Evolutionary conservation across 176 grass and related monocot genomes (phyloP).

Genomic region (Oryza australiensis): DNA sequence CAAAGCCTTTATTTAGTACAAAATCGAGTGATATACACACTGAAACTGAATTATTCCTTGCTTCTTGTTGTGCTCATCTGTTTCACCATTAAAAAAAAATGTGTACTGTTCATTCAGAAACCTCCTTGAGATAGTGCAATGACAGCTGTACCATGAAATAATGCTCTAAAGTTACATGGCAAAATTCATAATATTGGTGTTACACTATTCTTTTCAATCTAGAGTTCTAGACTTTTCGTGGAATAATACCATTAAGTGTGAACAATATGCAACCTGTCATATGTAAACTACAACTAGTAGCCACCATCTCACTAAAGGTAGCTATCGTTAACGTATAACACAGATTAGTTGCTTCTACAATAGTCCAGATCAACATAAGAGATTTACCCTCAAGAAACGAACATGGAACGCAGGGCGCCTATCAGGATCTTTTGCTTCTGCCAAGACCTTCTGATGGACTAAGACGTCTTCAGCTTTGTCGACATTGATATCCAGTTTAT

Average conservation of each 20-base stretch:
- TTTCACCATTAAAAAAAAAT: not conserved
- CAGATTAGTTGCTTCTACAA: conserved; percentile 22
- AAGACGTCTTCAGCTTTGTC: conserved; percentile 75
- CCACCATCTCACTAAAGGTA: conserved; percentile 35
- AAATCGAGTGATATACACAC: not conserved
- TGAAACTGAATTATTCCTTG: not conserved
- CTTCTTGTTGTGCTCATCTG: not conserved
- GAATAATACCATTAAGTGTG: not conserved
- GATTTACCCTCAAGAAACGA: conserved; percentile 75
- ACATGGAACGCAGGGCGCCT: conserved; percentile 70
- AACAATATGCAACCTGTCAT: not conserved
- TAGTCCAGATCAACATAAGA: conserved; percentile 33
- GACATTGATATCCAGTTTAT: conserved; percentile 78
- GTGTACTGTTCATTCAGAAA: not conserved
- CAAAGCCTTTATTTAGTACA: not conserved
- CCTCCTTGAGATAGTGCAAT: not conserved
- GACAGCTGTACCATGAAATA: not conserved
- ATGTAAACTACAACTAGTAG: conserved; percentile 13
- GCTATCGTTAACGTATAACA: not conserved
- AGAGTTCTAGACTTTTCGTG: not conserved
- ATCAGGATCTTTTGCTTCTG: conserved; percentile 75
- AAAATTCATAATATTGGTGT: conserved; percentile 19
- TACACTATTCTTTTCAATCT: not conserved
- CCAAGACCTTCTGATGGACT: conserved; percentile 68
- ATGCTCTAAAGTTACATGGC: not conserved